Base-by-base conservation (phyloP, 495 filamentous ascomycete genomes). In the Penicillium arizonense region DNA sequence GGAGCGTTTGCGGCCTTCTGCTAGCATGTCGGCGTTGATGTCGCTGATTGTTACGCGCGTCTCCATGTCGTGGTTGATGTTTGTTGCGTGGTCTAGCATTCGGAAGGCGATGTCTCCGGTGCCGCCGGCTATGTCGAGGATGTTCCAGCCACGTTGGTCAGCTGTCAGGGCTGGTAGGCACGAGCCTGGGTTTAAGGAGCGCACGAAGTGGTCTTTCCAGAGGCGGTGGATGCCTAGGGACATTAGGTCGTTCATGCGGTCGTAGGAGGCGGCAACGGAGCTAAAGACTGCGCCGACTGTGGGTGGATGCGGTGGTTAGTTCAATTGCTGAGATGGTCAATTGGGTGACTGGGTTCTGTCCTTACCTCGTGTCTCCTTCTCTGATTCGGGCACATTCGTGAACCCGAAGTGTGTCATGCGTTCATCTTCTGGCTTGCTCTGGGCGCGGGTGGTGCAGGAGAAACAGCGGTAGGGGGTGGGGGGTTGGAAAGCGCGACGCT, bases 201-300 rank as follows among this genome's bases (percentile, higher is more conserved):
- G 85, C 36, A 97, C 94, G 71, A 97, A 98, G 74, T 96, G 83
- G 72, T 97, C 94, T 81, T 98, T 98, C 94, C 94, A 98, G 43
- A 97, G 77, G 13, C 94, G 89, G 72, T 98, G 94, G 74, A 96
- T 91, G 33, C 91, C 91, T 23, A 97, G 84, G 37, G 92, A 97
- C 94, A 98, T 97, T 44, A 97, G 82, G 70, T 98, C 94, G 80
- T 98, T 98, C 94, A 98, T 98, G 57, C 84, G 84, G 68, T 97
- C 92, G 77, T 94, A 88, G 24, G 86, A 89, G 43, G 89, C 82
- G 58, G 94, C 93, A 44, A 98, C 93, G 65, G 90, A 96, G 71
- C 91, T 94, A 79, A 97, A 98, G 54, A 98, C 94, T 37, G 82
- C 82, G 58, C 84, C 87, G 20, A 97, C 94, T 89, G 56, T 47